These are phyloP conservation scores for Lignosus rhinocerotis DNA, from an alignment of 1,284 basidiomycete species.

Conservation along the genomic window DNA sequence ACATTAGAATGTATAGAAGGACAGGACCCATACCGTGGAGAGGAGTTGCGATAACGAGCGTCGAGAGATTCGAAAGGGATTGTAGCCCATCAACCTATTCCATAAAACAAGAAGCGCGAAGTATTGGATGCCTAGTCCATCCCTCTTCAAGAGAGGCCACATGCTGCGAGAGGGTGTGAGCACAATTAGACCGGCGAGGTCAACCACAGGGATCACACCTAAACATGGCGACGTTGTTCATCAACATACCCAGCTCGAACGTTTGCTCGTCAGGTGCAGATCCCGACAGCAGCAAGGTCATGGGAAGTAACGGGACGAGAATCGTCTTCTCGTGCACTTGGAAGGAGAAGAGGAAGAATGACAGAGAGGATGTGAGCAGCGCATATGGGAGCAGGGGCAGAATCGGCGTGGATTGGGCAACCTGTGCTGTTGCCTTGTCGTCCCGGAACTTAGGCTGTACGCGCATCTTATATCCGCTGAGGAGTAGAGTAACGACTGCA, in stretches of 20 bases:
- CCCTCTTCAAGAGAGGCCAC: slow-evolving; percentile 85
- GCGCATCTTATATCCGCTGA: slow-evolving; percentile 45
- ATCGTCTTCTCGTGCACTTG: slow-evolving; percentile 96
- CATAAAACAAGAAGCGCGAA: slow-evolving; percentile 67
- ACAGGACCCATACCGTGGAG: slow-evolving; percentile 52
- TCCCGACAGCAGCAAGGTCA: slow-evolving; percentile 77
- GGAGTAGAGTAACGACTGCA: slow-evolving; percentile 55
- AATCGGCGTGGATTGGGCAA: slow-evolving; percentile 41
- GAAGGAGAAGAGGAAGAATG: slow-evolving; percentile 95
- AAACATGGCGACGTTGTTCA: slow-evolving; percentile 88
- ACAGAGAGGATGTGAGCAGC: slow-evolving; percentile 73
- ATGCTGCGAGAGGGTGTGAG: slow-evolving; percentile 54
- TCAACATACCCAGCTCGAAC: slow-evolving; percentile 78
- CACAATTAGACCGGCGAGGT: neutral
- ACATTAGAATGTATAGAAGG: neutral
- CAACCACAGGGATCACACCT: slow-evolving; percentile 52
- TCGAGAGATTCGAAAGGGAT: slow-evolving; percentile 48
- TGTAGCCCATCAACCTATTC: slow-evolving; percentile 83
- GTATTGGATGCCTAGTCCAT: slow-evolving; percentile 80
- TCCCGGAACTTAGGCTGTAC: slow-evolving; percentile 14
- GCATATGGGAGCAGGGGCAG: slow-evolving; percentile 69
- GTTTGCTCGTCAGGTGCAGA: slow-evolving; percentile 54
- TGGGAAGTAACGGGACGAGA: slow-evolving; percentile 82
- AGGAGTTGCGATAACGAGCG: slow-evolving; percentile 54
- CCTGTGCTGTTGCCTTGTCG: slow-evolving; percentile 9